phyloP scores from a whole-genome alignment of 768 basidiomycete species.

The Pleurotus tuber-regium region DNA sequence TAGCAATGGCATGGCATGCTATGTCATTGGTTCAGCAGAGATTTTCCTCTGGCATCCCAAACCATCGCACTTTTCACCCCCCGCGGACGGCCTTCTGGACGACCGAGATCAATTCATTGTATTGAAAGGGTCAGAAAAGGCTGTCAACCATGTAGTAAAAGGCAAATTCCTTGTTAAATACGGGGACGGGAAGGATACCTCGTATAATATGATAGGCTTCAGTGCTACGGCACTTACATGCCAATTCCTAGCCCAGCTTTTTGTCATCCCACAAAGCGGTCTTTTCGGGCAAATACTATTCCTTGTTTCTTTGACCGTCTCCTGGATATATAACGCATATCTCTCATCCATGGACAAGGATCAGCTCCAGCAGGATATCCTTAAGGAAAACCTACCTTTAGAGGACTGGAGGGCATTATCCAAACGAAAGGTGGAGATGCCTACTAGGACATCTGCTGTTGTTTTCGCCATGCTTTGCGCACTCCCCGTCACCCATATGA shows the following conservation, averaged over 20 bases:
- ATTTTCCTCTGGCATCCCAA: constrained; percentile 18
- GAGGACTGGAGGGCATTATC: neutral
- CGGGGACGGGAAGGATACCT: constrained; percentile 13
- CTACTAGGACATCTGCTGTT: constrained; percentile 6
- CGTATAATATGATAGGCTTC: constrained; percentile 21
- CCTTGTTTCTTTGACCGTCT: constrained; percentile 23
- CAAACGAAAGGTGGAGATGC: constrained; percentile 4
- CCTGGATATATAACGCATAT: constrained; percentile 28
- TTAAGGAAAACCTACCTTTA: constrained; percentile 2
- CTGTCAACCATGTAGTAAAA: constrained; percentile 24
- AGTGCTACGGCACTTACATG: constrained; percentile 24
- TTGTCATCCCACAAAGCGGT: constrained; percentile 31
- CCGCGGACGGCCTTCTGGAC: constrained; percentile 27
- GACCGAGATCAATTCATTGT: constrained; percentile 19
- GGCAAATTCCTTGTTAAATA: constrained; percentile 22
- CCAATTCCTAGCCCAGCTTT: constrained; percentile 32
- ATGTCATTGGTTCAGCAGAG: constrained; percentile 28
- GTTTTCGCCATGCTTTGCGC: constrained; percentile 7
- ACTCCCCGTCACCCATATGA: neutral
- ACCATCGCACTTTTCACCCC: constrained; percentile 18
- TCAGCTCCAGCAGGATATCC: constrained; percentile 2
- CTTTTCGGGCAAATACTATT: constrained; percentile 32
- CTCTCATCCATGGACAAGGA: constrained; percentile 19
- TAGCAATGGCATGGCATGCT: constrained; percentile 26
- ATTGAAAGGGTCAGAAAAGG: constrained; percentile 22